Evolutionary conservation across 768 basidiomycete species (phyloP).

Genomic region (Flagelloscypha sp.): DNA sequence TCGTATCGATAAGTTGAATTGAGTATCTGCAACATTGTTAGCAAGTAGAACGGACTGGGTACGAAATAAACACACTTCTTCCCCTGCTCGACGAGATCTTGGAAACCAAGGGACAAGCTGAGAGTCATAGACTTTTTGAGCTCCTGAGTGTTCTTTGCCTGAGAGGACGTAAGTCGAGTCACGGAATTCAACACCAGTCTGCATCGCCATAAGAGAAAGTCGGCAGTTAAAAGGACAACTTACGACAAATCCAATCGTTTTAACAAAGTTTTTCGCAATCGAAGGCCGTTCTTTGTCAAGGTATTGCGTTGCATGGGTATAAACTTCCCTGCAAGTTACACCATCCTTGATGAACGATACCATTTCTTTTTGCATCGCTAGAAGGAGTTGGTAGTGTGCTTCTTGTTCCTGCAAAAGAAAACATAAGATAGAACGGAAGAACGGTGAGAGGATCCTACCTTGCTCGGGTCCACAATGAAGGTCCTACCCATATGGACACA

Average conservation of each 20-base stretch:
- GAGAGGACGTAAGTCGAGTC: slow-evolving; percentile 81
- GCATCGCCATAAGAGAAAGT: slow-evolving; percentile 3
- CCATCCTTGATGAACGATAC: slow-evolving; percentile 75
- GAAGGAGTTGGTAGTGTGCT: slow-evolving; percentile 69
- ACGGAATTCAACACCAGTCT: slow-evolving; percentile 96
- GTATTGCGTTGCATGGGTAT: slow-evolving; percentile 62
- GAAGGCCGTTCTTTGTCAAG: slow-evolving; percentile 75
- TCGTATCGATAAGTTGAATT: slow-evolving; percentile 81
- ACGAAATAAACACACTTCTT: slow-evolving; percentile 49
- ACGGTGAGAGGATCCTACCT: slow-evolving; percentile 34
- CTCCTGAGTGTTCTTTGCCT: slow-evolving; percentile 63
- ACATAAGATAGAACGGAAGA: slow-evolving; percentile 6
- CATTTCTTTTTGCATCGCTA: slow-evolving; percentile 71
- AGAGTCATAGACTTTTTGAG: slow-evolving; percentile 80
- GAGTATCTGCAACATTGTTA: slow-evolving; percentile 57
- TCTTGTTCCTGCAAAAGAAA: slow-evolving; percentile 70
- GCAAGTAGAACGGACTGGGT: background rate
- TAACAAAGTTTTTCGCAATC: slow-evolving; percentile 77
- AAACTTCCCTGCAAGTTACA: slow-evolving; percentile 67
- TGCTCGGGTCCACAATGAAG: slow-evolving; percentile 90
- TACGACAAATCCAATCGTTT: slow-evolving; percentile 87
- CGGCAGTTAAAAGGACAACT: slow-evolving; percentile 17
- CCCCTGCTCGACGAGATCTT: slow-evolving; percentile 70
- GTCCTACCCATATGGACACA: slow-evolving; percentile 89
- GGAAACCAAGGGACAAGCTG: slow-evolving; percentile 78